A percentile compares a stretch with the other conserved stretches of the same genome.
These are phyloP conservation scores for Cystofilobasidium ferigula DNA, from an alignment of 768 basidiomycete genomes.

Conservation along the genomic window DNA sequence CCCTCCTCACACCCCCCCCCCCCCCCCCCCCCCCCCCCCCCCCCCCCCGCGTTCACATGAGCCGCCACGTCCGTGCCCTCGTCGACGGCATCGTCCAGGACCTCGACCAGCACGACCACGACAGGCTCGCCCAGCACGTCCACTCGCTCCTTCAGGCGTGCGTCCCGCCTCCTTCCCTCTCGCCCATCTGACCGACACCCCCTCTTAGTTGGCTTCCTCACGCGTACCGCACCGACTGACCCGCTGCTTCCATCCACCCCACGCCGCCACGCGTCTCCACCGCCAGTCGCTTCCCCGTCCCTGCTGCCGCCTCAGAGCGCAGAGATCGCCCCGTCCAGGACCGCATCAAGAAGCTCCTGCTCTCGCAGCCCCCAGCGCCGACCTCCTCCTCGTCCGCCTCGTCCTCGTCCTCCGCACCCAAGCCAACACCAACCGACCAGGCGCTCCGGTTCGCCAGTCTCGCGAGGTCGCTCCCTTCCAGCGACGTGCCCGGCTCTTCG, in stretches of 20 bases:
- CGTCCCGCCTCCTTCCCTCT: no score
- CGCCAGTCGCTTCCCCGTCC: background rate
- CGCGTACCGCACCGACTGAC: no score
- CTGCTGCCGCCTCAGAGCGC: background rate
- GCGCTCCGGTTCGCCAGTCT: slow-evolving; percentile 13
- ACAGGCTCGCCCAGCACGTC: background rate
- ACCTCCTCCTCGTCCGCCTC: slow-evolving; percentile 3
- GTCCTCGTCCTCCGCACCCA: slow-evolving; percentile 16
- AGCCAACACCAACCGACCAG: slow-evolving; percentile 19
- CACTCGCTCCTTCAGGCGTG: background rate
- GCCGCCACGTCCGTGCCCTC: background rate
- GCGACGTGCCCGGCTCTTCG: background rate
- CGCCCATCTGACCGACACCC: no score
- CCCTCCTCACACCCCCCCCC: no score
- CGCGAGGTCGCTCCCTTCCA: slow-evolving; percentile 4
- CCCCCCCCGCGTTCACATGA: no score
- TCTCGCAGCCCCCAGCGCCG: slow-evolving; percentile 5
- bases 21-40: no score
- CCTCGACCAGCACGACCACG: background rate
- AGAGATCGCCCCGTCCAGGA: slow-evolving; percentile 10
- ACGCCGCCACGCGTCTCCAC: no score
- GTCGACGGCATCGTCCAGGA: background rate
- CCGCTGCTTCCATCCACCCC: no score
- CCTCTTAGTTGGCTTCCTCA: no score
- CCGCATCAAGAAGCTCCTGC: slow-evolving; percentile 14